Base-by-base conservation (phyloP, 2,329 filamentous ascomycete species). In the Diplodia corticola region DNA sequence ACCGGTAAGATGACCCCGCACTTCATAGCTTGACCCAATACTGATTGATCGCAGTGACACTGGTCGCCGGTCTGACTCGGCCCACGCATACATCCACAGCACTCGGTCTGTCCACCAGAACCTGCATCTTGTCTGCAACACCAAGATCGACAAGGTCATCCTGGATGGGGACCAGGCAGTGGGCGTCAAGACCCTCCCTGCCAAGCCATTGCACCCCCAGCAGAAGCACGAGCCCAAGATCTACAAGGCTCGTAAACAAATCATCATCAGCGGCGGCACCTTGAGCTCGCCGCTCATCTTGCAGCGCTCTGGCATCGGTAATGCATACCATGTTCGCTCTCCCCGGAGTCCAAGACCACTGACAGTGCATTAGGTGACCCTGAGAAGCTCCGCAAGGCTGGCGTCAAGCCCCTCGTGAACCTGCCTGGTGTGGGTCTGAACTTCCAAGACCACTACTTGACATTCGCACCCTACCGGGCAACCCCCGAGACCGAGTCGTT, bases 401-500 rank as follows among this genome's bases (percentile, higher is more conserved):
- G 89, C 5, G 87, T 91, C 67, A 84, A 91, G 80, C 87, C 88
- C 33, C 80, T 89, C 12, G 85, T 92, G 66, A 85, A 91, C 73
- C 85, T 92, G 22, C 89, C 89, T 0, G 89, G 89, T 69, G 89
- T 92, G 24, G 89, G 89, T 67, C 83, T 89, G 61, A 92, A 91
- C 80, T 91, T 91, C 84, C 89, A 92, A 75, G 89, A 91, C 74
- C 63, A 59, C 5, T 53, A 65, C 74, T 81, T 91, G 46, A 90
- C 88, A 2, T 92, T 92, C 75, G 85, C 89, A 0, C 83, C 86
- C 2, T 92, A 85, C 76, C 85, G 90, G 13, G 90, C 90, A 20
- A 92, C 91, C 80, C 90, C 90, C 5, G 86, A 89, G 5, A 87
- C 87, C 0, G 91, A 94, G 74, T 90, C 87, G 12, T 94, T 94